Base-by-base conservation (phyloP, 352 stramenopile species). In the Globisporangium splendens region DNA sequence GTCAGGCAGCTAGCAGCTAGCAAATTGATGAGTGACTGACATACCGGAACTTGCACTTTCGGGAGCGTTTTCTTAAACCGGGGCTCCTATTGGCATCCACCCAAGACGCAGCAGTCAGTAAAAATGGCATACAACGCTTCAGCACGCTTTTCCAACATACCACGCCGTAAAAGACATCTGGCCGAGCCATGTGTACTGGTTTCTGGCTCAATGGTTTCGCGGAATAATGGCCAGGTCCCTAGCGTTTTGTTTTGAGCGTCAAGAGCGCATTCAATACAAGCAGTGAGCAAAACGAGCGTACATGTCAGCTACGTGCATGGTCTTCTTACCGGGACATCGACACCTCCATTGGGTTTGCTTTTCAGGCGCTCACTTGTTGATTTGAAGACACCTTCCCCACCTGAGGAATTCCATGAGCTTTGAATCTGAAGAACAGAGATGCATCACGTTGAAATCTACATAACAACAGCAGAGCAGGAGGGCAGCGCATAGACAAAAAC, bases 201-300 rank as follows among this genome's bases (percentile, higher is more conserved):
- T 87, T 87, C 28, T 83, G 73, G 15, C 62, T 63, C 50, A 81
- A 50, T 4, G 62, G 55, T 5, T 64, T 49, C 4, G 70, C 71
- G 11, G 78, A 81, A 57, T 90, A 92, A 5, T 71, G 63, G 0
- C 82, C 82, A 24, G 82, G 82, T 8, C 82, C 82, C 82, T 92
- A 35, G 8, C 7, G 28, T 35, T 35, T 35, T 6, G 24, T 31
- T 35, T 35, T 35, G 7, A 35, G 10, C 28, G 5, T 35, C 28
- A 35, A 35, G 28, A 35, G 5, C 28, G 10, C 28, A 35, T 35
- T 35, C 28, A 35, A 35, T 35, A 35, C 28, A 8, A 35, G 28
- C 28, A 35, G 28, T 35, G 28, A 35, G 28, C 28, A 35, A 11
- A 6, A 8, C 28, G 28, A 35, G 28, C 28, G 28, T 35, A 8